Percentiles rank a stretch among this genome's conserved stretches.
Evolutionary conservation across 805 yeast species (phyloP).

Genomic region (Cyberlindnera nakhonratchasimensis): DNA sequence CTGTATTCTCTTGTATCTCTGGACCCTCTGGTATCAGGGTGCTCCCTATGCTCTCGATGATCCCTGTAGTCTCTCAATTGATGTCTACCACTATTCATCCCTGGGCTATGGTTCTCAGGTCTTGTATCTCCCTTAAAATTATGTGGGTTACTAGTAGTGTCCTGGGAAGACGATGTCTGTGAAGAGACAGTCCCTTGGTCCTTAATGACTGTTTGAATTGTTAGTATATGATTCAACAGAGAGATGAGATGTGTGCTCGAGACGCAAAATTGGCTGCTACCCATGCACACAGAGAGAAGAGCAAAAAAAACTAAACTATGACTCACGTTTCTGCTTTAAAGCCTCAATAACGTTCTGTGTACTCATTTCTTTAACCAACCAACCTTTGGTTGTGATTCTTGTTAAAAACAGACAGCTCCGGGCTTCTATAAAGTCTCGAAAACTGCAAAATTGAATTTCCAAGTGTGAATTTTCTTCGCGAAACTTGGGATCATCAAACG

Average conservation of each 20-base stretch:
- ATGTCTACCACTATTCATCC: background rate
- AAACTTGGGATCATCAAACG: background rate
- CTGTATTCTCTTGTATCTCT: constrained; percentile 10
- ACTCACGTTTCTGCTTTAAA: constrained; percentile 26
- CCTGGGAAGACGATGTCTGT: too few species aligned
- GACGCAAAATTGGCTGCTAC: too few species aligned
- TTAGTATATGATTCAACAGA: too few species aligned
- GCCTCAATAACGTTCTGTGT: constrained; percentile 24
- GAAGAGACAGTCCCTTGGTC: too few species aligned
- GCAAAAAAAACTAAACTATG: too few species aligned
- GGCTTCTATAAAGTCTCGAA: too few species aligned
- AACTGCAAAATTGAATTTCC: too few species aligned
- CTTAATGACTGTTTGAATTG: constrained; percentile 15
- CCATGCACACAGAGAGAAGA: too few species aligned
- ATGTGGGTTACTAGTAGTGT: too few species aligned
- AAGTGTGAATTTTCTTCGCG: too few species aligned
- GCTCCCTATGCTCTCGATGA: background rate
- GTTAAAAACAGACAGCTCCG: too few species aligned
- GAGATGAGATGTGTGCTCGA: background rate
- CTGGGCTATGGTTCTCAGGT: constrained; percentile 2
- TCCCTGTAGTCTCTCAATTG: constrained; percentile 1
- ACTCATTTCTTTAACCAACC: constrained; percentile 19
- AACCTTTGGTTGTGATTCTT: background rate
- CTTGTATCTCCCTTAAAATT: too few species aligned
- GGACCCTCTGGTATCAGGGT: constrained; percentile 5